A percentile compares a stretch with the other conserved stretches of the same genome.
Evolutionary conservation across 768 basidiomycete species (phyloP).

Genomic region (Trametes punicea): DNA sequence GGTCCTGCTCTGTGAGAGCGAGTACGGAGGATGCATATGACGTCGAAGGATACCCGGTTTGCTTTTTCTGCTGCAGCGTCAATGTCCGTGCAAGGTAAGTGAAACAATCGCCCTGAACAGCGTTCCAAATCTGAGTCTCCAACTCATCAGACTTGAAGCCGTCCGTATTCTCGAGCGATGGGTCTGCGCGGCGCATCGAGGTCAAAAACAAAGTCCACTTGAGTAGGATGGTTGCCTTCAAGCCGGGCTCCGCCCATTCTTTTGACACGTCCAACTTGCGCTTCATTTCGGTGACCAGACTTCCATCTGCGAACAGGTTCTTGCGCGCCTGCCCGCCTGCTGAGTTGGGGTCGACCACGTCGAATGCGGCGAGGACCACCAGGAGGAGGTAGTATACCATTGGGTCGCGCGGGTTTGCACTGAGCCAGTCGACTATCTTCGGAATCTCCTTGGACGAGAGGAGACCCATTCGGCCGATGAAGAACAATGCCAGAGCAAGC

Average conservation of each 20-base stretch:
- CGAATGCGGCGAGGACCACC: conserved; percentile 61
- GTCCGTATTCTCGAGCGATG: conserved; percentile 56
- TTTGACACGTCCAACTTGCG: conserved; percentile 48
- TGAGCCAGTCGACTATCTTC: conserved; percentile 67
- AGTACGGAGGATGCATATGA: conserved; percentile 28
- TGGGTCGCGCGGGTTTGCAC: conserved; percentile 58
- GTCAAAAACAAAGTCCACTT: conserved; percentile 89
- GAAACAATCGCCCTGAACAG: conserved; percentile 82
- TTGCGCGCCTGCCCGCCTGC: conserved; percentile 44
- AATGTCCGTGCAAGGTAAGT: conserved; percentile 63
- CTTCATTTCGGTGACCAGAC: conserved; percentile 55
- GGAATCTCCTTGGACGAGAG: conserved; percentile 60
- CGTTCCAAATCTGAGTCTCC: conserved; percentile 77
- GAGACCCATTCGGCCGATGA: conserved; percentile 60
- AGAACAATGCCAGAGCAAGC: conserved; percentile 60
- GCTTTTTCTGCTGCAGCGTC: conserved; percentile 50
- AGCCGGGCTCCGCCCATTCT: conserved; percentile 64
- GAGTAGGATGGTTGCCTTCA: conserved; percentile 72
- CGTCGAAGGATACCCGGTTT: conserved; percentile 27
- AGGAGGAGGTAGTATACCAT: conserved; percentile 70
- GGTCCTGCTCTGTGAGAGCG: conserved; percentile 34
- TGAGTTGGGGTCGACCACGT: conserved; percentile 56
- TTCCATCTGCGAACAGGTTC: conserved; percentile 43
- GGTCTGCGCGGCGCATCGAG: conserved; percentile 66
- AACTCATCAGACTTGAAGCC: conserved; percentile 77